Evolutionary conservation across 768 basidiomycete genomes (phyloP).

Genomic region (Stropharia rugosoannulata): DNA sequence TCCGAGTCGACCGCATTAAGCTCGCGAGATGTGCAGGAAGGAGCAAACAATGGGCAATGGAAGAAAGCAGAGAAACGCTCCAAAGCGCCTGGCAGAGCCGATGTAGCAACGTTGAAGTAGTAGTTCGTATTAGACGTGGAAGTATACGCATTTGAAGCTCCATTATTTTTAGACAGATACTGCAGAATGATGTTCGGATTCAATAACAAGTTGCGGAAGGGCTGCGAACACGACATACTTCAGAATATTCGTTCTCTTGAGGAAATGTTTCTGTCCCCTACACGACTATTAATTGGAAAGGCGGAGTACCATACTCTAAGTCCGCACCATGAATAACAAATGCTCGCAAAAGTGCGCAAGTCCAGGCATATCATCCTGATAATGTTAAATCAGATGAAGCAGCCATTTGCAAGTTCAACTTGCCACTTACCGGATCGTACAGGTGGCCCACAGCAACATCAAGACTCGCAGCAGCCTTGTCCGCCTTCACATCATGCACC

Average conservation of each 20-base stretch:
- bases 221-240: constrained; percentile 41
- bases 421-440: constrained; percentile 76
- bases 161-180: constrained; percentile 82
- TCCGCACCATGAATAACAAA: constrained; percentile 88
- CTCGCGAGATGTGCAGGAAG: constrained; percentile 85
- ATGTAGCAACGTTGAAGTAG: constrained; percentile 68
- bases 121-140: constrained; percentile 91
- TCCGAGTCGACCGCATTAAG: constrained; percentile 96
- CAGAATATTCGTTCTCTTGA: constrained; percentile 91
- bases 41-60: constrained; percentile 85
- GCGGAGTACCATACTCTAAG: neutral
- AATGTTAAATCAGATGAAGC: constrained; percentile 24
- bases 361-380: constrained; percentile 84
- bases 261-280: constrained; percentile 86
- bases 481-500: constrained; percentile 80
- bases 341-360: constrained; percentile 97
- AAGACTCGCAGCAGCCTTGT: constrained; percentile 93
- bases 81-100: constrained; percentile 66
- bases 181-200: constrained; percentile 20
- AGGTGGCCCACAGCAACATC: constrained; percentile 95
- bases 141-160: constrained; percentile 90
- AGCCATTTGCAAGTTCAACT: constrained; percentile 24
- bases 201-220: neutral
- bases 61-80: constrained; percentile 87
- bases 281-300: constrained; percentile 3